A percentile compares a stretch with the other conserved stretches of the same genome.
These are phyloP conservation scores for Jackrogersella multiformis DNA, from an alignment of 495 filamentous ascomycete genomes.

Conservation along the genomic window DNA sequence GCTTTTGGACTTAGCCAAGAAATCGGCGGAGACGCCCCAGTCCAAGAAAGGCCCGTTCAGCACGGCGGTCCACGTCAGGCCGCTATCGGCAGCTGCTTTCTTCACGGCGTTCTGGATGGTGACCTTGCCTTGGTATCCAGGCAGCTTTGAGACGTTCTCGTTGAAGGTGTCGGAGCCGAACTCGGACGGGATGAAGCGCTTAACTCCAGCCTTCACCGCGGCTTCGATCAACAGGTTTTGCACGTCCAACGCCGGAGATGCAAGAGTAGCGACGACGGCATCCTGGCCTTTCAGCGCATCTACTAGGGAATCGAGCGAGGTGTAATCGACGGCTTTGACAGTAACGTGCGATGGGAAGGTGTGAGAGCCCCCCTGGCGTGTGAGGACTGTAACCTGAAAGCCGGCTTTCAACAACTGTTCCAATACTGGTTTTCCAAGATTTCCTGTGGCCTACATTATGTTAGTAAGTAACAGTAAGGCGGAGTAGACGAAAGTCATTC, in stretches of 20 bases:
- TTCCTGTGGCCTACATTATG: conserved; percentile 51
- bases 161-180: conserved; percentile 59
- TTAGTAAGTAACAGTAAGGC: background rate
- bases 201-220: conserved; percentile 58
- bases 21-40: conserved; percentile 52
- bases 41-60: conserved; percentile 61
- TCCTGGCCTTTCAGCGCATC: conserved; percentile 58
- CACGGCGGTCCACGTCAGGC: conserved; percentile 58
- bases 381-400: conserved; percentile 63
- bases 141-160: conserved; percentile 45
- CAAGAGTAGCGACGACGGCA: conserved; percentile 54
- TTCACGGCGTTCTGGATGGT: conserved; percentile 52
- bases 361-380: conserved; percentile 50
- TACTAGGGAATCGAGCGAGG: conserved; percentile 56
- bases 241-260: conserved; percentile 16
- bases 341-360: conserved; percentile 47
- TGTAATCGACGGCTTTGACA: conserved; percentile 59
- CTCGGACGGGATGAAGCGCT: conserved; percentile 64
- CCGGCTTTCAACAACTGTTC: conserved; percentile 55
- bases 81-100: conserved; percentile 47
- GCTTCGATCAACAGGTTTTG: conserved; percentile 61
- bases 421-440: conserved; percentile 60
- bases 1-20: conserved; percentile 51
- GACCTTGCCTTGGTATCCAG: conserved; percentile 59
- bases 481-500: background rate